A percentile compares a stretch with the other conserved stretches of the same genome.
phyloP scores from a whole-genome alignment of 192 early-diverging fungal genomes.

The Thoreauomyces humboldtii region DNA sequence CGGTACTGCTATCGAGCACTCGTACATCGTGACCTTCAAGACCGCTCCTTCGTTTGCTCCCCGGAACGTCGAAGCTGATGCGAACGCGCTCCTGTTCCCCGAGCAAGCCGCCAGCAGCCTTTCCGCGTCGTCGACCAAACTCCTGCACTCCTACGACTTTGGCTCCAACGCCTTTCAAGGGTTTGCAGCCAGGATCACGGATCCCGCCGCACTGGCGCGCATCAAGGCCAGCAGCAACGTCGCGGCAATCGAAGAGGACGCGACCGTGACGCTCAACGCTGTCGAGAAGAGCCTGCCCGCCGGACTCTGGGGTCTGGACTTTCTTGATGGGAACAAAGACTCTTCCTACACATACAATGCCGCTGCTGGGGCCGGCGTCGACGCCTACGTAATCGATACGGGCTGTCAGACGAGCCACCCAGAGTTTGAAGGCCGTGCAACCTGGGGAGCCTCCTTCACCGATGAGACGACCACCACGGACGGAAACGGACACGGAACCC shows the following conservation, averaged over 20 bases:
- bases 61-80: slow-evolving; percentile 6
- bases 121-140: background rate
- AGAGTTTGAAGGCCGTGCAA: slow-evolving; percentile 85
- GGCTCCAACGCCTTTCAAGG: slow-evolving; percentile 6
- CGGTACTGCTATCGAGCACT: slow-evolving; percentile 11
- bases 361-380: slow-evolving; percentile 53
- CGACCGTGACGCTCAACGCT: slow-evolving; percentile 25
- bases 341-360: slow-evolving; percentile 50
- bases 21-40: slow-evolving; percentile 26
- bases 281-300: slow-evolving; percentile 12
- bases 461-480: slow-evolving; percentile 31
- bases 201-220: background rate
- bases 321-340: slow-evolving; percentile 39
- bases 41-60: slow-evolving; percentile 1
- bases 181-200: slow-evolving; percentile 17
- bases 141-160: slow-evolving; percentile 16
- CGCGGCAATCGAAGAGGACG: slow-evolving; percentile 40
- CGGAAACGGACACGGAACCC: slow-evolving; percentile 44
- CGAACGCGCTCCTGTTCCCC: slow-evolving; percentile 9
- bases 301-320: slow-evolving; percentile 54
- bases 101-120: background rate
- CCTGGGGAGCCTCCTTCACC: slow-evolving; percentile 36
- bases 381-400: slow-evolving; percentile 68
- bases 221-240: slow-evolving; percentile 32
- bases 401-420: slow-evolving; percentile 75